phyloP scores from a whole-genome alignment of 202 grass and related monocot species.

The Musa balbisiana region DNA sequence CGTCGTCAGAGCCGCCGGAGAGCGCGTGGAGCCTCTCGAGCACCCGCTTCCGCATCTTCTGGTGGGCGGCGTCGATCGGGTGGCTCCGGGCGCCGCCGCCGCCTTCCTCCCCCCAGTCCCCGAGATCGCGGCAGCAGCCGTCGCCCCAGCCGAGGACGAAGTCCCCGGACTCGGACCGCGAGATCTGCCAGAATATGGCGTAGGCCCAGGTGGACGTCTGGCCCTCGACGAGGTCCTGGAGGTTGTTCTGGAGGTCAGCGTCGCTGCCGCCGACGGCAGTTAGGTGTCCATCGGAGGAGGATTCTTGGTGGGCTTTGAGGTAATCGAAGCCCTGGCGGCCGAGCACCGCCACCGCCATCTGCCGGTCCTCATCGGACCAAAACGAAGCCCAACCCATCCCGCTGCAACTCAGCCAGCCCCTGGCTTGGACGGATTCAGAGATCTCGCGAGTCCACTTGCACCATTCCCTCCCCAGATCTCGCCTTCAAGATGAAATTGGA shows the following conservation, averaged over 20 bases:
- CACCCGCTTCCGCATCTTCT: slow-evolving; percentile 15
- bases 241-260: neutral
- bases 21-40: slow-evolving; percentile 7
- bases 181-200: slow-evolving; percentile 17
- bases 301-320: neutral
- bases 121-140: slow-evolving; percentile 8
- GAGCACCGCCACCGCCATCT: slow-evolving; percentile 2
- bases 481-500: no score
- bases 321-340: neutral
- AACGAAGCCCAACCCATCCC: neutral
- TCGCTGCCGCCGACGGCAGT: neutral
- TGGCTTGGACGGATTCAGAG: no score
- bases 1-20: neutral
- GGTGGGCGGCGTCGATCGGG: neutral
- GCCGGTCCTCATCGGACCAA: slow-evolving; percentile 4
- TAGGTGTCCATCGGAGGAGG: neutral
- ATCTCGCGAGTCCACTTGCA: no score
- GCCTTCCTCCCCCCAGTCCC: neutral
- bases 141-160: slow-evolving; percentile 10
- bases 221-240: neutral
- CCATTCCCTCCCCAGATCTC: no score
- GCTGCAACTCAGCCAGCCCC: no score
- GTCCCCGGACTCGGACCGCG: neutral
- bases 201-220: neutral
- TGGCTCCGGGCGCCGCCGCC: neutral